Percentiles rank a stretch among this genome's conserved stretches.
Evolutionary conservation across 2,329 filamentous ascomycete genomes (phyloP).

Genomic region (Leptographium lundbergii): DNA sequence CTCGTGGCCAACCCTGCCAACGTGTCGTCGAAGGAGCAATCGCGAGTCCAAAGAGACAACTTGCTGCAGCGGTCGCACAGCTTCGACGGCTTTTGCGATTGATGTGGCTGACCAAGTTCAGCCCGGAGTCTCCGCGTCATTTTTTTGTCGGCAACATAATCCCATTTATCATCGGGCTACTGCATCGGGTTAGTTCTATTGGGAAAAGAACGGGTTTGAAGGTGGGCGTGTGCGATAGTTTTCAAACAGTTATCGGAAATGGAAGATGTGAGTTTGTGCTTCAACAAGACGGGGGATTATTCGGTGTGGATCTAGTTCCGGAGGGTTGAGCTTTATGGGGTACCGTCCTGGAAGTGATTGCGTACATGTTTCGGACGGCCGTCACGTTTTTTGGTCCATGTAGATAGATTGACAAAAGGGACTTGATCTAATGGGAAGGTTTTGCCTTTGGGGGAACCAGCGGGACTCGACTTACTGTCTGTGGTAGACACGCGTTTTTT

Average conservation of each 20-base stretch:
- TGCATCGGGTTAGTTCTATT: background rate
- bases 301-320: no score
- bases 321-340: background rate
- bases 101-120: background rate
- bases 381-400: background rate
- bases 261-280: no score
- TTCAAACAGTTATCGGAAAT: no score
- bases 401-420: no score
- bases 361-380: background rate
- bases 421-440: background rate
- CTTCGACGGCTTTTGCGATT: background rate
- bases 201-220: background rate
- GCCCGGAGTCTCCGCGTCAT: background rate
- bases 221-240: background rate
- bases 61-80: background rate
- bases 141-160: background rate
- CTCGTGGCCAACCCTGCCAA: background rate
- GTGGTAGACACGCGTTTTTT: background rate
- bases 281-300: background rate
- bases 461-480: background rate
- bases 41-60: background rate
- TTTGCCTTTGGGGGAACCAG: background rate
- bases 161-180: background rate
- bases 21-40: background rate
- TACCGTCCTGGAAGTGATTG: background rate